A percentile compares a stretch with the other conserved stretches of the same genome.
Evolutionary conservation across 352 stramenopile species (phyloP).

Genomic region (Pythium phragmitis): DNA sequence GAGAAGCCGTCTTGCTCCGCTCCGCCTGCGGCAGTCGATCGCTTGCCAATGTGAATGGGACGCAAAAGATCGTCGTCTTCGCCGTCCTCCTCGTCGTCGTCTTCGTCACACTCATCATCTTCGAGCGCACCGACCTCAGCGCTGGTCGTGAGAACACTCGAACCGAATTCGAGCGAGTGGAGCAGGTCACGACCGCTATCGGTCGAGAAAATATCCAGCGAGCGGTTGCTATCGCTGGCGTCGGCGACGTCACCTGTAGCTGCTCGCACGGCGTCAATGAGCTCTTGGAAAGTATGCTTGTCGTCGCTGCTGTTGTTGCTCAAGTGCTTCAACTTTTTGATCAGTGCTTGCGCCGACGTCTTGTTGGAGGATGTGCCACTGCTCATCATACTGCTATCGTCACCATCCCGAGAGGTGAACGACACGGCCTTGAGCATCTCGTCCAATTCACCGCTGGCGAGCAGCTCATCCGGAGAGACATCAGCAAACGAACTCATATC

Average conservation of each 20-base stretch:
- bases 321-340: conserved; percentile 52
- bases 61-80: background rate
- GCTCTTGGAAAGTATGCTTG: conserved; percentile 63
- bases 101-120: conserved; percentile 38
- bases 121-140: conserved; percentile 1
- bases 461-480: conserved; percentile 72
- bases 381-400: conserved; percentile 13
- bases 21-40: background rate
- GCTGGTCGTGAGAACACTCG: background rate
- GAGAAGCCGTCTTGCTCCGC: conserved; percentile 6
- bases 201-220: conserved; percentile 18
- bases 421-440: conserved; percentile 74
- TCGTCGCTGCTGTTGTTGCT: conserved; percentile 46
- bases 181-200: conserved; percentile 19
- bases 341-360: conserved; percentile 28
- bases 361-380: conserved; percentile 10
- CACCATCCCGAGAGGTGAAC: conserved; percentile 44
- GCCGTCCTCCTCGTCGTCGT: conserved; percentile 16
- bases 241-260: conserved; percentile 8
- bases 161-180: conserved; percentile 35
- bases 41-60: conserved; percentile 10
- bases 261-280: conserved; percentile 47
- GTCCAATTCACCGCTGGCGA: conserved; percentile 75
- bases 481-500: conserved; percentile 62
- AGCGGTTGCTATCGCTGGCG: conserved; percentile 3